Evolutionary conservation across 148 eudicot genomes (phyloP).

Genomic region (Silene latifolia): DNA sequence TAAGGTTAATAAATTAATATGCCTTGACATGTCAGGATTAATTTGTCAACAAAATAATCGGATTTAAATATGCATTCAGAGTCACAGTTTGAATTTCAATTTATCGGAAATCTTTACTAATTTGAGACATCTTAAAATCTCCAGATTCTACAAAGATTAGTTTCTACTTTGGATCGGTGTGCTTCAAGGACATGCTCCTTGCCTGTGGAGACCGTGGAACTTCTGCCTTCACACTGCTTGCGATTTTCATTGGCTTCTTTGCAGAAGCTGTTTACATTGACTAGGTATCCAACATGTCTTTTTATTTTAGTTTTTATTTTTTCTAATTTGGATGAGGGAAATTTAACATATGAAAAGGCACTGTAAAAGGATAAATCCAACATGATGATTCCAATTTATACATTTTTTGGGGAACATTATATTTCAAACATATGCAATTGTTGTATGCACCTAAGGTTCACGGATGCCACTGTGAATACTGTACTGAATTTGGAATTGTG

Average conservation of each 20-base stretch:
- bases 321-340: neutral
- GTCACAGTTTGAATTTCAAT: neutral
- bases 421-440: no score
- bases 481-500: no score
- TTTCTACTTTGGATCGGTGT: slow-evolving; percentile 88
- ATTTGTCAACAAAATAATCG: slow-evolving; percentile 6
- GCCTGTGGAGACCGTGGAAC: slow-evolving; percentile 91
- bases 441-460: no score
- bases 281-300: slow-evolving; percentile 45
- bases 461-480: no score
- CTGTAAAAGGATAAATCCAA: neutral
- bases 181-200: slow-evolving; percentile 93
- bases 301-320: no score
- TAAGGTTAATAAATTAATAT: neutral
- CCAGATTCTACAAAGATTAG: slow-evolving; percentile 73
- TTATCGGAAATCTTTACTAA: slow-evolving; percentile 4
- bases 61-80: neutral
- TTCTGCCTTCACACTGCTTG: slow-evolving; percentile 93
- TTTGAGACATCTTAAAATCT: slow-evolving; percentile 11
- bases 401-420: no score
- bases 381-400: neutral
- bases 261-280: slow-evolving; percentile 73
- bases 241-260: slow-evolving; percentile 89
- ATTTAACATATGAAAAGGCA: neutral
- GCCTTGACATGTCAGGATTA: neutral